Evolutionary conservation across 768 basidiomycete genomes (phyloP).

Genomic region (Auriscalpium orientale): DNA sequence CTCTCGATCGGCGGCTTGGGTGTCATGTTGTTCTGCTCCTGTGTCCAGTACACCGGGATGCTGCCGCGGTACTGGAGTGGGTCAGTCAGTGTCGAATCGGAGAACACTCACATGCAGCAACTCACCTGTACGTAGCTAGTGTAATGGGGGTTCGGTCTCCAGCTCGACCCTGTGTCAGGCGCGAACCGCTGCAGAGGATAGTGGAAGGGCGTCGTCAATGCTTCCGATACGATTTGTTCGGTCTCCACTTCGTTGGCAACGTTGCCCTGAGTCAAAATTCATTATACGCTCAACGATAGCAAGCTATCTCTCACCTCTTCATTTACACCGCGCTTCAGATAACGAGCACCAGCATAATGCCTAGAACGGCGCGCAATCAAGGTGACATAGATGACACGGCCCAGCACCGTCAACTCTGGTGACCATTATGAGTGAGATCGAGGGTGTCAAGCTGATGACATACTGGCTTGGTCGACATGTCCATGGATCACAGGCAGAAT

Average conservation of each 20-base stretch:
- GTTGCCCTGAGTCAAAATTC: conserved; percentile 56
- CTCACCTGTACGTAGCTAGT: conserved; percentile 90
- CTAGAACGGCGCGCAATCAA: conserved; percentile 92
- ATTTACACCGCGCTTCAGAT: conserved; percentile 90
- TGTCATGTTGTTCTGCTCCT: conserved; percentile 85
- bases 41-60: conserved; percentile 95
- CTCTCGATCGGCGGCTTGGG: conserved; percentile 95
- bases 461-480: conserved; percentile 97
- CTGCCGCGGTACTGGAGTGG: conserved; percentile 76
- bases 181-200: conserved; percentile 42
- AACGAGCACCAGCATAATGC: conserved; percentile 93
- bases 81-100: not conserved
- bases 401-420: conserved; percentile 85
- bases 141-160: conserved; percentile 75
- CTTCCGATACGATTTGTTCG: conserved; percentile 93
- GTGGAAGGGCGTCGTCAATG: conserved; percentile 84
- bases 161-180: conserved; percentile 25
- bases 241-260: conserved; percentile 99
- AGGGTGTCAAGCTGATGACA: conserved; percentile 24
- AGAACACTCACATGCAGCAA: not conserved
- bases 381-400: conserved; percentile 86
- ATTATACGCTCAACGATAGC: not conserved
- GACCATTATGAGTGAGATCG: not conserved
- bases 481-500: conserved; percentile 89
- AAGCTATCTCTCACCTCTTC: conserved; percentile 53